A percentile compares a stretch with the other conserved stretches of the same genome.
phyloP scores from a whole-genome alignment of 495 filamentous ascomycete genomes.

The Pyronema omphalodes region DNA sequence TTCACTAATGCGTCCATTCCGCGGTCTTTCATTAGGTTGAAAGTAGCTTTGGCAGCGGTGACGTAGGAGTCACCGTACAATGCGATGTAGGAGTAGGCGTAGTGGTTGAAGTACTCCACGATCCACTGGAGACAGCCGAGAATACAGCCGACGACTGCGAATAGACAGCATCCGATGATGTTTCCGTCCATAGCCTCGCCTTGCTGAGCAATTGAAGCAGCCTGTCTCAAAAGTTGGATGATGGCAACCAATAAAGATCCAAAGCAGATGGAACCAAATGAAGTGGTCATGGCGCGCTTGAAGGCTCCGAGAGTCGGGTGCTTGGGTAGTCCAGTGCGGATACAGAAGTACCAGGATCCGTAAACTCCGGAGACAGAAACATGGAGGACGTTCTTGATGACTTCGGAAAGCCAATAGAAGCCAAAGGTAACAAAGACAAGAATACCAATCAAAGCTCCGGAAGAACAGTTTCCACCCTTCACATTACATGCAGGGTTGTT shows the following conservation, averaged over 20 bases:
- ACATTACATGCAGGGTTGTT: slow-evolving; percentile 47
- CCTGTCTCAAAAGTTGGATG: slow-evolving; percentile 63
- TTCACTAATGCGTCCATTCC: slow-evolving; percentile 80
- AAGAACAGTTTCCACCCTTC: slow-evolving; percentile 49
- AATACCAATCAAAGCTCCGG: slow-evolving; percentile 61
- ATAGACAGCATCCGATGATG: slow-evolving; percentile 43
- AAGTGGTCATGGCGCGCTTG: slow-evolving; percentile 63
- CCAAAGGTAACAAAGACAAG: slow-evolving; percentile 78
- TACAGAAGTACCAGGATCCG: slow-evolving; percentile 68
- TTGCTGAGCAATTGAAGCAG: slow-evolving; percentile 54
- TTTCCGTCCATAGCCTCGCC: slow-evolving; percentile 48
- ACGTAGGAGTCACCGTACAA: slow-evolving; percentile 79
- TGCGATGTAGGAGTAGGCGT: slow-evolving; percentile 83
- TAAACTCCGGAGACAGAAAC: slow-evolving; percentile 75
- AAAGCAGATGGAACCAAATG: slow-evolving; percentile 75
- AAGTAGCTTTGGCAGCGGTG: slow-evolving; percentile 69
- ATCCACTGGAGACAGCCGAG: slow-evolving; percentile 70
- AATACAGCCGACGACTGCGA: slow-evolving; percentile 56
- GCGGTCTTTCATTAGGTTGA: slow-evolving; percentile 76
- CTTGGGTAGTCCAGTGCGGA: slow-evolving; percentile 46
- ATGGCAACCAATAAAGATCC: slow-evolving; percentile 75
- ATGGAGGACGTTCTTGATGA: slow-evolving; percentile 83
- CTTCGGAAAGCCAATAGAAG: slow-evolving; percentile 80
- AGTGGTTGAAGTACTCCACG: slow-evolving; percentile 60
- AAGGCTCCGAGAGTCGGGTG: slow-evolving; percentile 62